Conservation (phyloP, 305 asterid genomes). For the Fraxinus baroniana region DNA sequence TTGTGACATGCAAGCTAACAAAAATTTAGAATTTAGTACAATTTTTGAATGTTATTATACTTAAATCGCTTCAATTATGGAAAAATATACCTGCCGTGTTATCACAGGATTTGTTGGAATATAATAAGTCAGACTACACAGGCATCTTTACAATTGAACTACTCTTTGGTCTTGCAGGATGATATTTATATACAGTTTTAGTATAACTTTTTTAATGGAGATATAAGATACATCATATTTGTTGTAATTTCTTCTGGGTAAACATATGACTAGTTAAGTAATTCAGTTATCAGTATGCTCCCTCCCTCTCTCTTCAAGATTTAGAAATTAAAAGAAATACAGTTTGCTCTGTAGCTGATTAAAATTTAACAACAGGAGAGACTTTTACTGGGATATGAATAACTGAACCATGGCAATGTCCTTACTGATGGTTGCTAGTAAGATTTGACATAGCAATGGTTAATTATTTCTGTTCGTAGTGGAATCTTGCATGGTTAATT, state of each 20-base stretch:
- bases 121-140: not conserved
- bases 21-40: not conserved
- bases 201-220: not conserved
- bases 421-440: not conserved
- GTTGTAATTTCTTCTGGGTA: not conserved
- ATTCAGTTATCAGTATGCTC: constrained; percentile 3
- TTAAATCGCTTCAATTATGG: not conserved
- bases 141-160: not conserved
- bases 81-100: not conserved
- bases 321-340: not conserved
- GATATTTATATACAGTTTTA: not conserved
- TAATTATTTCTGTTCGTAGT: not conserved
- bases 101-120: not conserved
- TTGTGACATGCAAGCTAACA: not conserved
- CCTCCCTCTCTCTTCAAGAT: not conserved
- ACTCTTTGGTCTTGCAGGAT: not conserved
- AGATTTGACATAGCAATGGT: not conserved
- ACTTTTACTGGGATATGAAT: not conserved
- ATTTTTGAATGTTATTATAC: not conserved
- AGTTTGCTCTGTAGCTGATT: not conserved
- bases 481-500: not conserved
- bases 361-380: not conserved
- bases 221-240: not conserved
- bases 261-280: not conserved
- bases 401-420: not conserved